Evolutionary conservation across 1,139 yeast species (phyloP).

Genomic region (Magnusiomyces suaveolens): DNA sequence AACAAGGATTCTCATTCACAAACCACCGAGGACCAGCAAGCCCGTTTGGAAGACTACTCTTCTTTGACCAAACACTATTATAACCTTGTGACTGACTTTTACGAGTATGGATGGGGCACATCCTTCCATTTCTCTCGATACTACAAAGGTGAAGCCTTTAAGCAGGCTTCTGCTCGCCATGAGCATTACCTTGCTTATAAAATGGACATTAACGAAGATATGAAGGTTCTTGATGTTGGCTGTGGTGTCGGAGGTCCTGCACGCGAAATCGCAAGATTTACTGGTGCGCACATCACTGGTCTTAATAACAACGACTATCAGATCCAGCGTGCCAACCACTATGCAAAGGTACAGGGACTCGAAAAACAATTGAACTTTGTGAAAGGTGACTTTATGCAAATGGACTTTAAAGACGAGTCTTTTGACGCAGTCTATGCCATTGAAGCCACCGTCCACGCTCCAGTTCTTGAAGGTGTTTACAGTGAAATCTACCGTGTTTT

Average conservation of each 20-base stretch:
- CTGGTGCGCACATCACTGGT: slow-evolving; percentile 80
- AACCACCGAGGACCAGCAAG: slow-evolving; percentile 54
- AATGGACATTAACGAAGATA: slow-evolving; percentile 67
- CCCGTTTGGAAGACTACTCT: slow-evolving; percentile 76
- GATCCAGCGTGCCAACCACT: slow-evolving; percentile 80
- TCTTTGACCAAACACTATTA: slow-evolving; percentile 90
- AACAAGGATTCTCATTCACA: slow-evolving; percentile 43
- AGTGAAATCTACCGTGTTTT: slow-evolving; percentile 88
- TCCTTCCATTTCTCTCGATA: slow-evolving; percentile 97
- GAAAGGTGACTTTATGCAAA: slow-evolving; percentile 98
- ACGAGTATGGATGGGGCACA: slow-evolving; percentile 99
- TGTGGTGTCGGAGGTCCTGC: slow-evolving; percentile 99
- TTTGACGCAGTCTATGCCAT: slow-evolving; percentile 97
- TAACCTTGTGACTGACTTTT: slow-evolving; percentile 90
- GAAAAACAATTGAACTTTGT: slow-evolving; percentile 72
- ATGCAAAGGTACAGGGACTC: slow-evolving; percentile 58
- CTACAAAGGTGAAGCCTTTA: slow-evolving; percentile 86
- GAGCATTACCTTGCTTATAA: slow-evolving; percentile 89
- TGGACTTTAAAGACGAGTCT: slow-evolving; percentile 84
- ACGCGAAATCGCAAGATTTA: slow-evolving; percentile 85
- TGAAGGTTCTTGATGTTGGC: slow-evolving; percentile 93
- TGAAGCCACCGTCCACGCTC: slow-evolving; percentile 98
- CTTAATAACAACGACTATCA: slow-evolving; percentile 93
- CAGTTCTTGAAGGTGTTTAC: slow-evolving; percentile 91
- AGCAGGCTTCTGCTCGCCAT: slow-evolving; percentile 92